These are phyloP conservation scores for Saccharomycopsis sp. DNA, from an alignment of 805 yeast genomes.

Conservation along the genomic window DNA sequence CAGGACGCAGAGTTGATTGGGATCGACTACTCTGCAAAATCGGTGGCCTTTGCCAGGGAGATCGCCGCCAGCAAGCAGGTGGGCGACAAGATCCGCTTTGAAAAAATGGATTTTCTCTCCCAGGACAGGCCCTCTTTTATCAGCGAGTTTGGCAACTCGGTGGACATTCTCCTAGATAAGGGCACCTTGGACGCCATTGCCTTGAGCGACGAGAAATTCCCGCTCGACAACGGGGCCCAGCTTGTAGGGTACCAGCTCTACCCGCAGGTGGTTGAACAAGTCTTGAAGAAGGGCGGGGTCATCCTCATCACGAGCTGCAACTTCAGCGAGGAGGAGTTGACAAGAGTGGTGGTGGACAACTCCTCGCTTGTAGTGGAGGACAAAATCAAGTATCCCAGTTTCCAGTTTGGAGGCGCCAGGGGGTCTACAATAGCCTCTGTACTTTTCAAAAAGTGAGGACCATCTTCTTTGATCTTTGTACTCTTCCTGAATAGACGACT, in stretches of 20 bases:
- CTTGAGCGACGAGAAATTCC: slow-evolving; percentile 50
- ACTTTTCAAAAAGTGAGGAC: slow-evolving; percentile 68
- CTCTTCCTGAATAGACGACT: no score
- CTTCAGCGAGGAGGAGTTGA: slow-evolving; percentile 76
- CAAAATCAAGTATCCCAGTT: slow-evolving; percentile 65
- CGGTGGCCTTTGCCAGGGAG: slow-evolving; percentile 64
- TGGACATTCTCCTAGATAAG: slow-evolving; percentile 79
- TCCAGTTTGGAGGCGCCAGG: slow-evolving; percentile 80
- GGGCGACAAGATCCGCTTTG: slow-evolving; percentile 39
- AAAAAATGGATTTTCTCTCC: slow-evolving; percentile 58
- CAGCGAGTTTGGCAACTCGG: slow-evolving; percentile 34
- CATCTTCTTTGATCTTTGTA: no score
- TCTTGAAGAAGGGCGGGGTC: slow-evolving; percentile 50
- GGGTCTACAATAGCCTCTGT: slow-evolving; percentile 86
- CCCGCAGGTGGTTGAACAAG: slow-evolving; percentile 45
- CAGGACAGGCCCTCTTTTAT: background rate
- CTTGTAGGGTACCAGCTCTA: slow-evolving; percentile 45
- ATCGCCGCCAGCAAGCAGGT: slow-evolving; percentile 39
- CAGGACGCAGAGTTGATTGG: slow-evolving; percentile 42
- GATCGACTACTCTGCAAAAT: slow-evolving; percentile 74
- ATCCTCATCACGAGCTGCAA: slow-evolving; percentile 85
- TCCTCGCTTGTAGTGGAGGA: slow-evolving; percentile 49
- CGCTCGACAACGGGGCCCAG: slow-evolving; percentile 25
- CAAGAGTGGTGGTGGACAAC: slow-evolving; percentile 37
- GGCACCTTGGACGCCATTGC: slow-evolving; percentile 98